Evolutionary conservation across 176 grass and related monocot species (phyloP).

Genomic region (Microstegium vimineum): DNA sequence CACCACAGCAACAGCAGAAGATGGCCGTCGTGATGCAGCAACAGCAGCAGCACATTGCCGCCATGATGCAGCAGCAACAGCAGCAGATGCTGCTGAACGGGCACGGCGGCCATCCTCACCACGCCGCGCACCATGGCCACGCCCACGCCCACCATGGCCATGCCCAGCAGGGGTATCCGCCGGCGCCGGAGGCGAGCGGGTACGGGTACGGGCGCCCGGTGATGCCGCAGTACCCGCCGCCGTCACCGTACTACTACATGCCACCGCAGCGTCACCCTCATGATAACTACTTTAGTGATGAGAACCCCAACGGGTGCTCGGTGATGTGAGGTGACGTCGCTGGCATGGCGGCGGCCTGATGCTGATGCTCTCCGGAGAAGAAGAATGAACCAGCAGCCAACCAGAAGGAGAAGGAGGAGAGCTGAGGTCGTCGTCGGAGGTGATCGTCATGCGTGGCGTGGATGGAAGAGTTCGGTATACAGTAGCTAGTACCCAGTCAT

Average conservation of each 20-base stretch:
- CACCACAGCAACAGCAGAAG: conserved; percentile 40
- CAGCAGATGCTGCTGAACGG: conserved; percentile 47
- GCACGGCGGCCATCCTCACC: background rate
- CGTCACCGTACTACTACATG: conserved; percentile 32
- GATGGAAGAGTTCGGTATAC: conserved; percentile 26
- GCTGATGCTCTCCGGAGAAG: background rate
- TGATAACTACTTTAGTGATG: conserved; percentile 53
- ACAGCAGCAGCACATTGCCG: conserved; percentile 40
- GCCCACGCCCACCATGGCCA: conserved; percentile 3
- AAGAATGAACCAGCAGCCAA: background rate
- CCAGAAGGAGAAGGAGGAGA: background rate
- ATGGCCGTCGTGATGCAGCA: conserved; percentile 25
- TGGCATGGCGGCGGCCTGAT: background rate
- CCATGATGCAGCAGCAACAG: conserved; percentile 43
- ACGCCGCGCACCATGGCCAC: conserved; percentile 9
- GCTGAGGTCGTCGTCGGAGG: background rate
- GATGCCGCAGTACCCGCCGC: conserved; percentile 29
- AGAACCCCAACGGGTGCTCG: conserved; percentile 61
- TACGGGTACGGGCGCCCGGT: conserved; percentile 38
- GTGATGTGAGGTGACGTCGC: conserved; percentile 43
- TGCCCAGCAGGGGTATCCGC: background rate
- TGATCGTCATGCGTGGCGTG: background rate
- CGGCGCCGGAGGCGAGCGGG: conserved; percentile 25
- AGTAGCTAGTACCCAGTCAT: conserved; percentile 22
- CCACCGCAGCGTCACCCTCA: conserved; percentile 32